Base-by-base conservation (phyloP, 345 rosid species). In the Cochlearia excelsa region DNA sequence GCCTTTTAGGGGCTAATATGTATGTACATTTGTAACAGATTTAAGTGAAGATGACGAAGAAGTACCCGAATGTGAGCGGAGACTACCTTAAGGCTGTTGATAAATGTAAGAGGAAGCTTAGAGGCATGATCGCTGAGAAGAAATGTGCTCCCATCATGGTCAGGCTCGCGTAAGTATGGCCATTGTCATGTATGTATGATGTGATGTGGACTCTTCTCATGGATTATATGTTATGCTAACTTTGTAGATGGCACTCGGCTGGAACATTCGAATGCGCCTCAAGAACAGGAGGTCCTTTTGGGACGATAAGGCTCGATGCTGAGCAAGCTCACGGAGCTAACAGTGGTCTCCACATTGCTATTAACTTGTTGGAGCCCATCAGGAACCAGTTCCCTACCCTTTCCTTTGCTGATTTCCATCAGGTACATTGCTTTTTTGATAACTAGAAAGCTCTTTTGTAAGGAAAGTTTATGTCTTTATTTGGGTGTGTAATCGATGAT, bases 121-220 rank as follows among this genome's bases (percentile, higher is more conserved):
- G 95, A 54, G 97, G 87, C 9, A 33, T 87, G 65, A 87, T 87
- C 74, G 77, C 97, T 47, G 45, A 37, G 64, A 87, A 82, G 81
- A 79, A 80, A 67, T 87, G 95, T 58, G 95, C 95, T 70, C 97
- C 97, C 1, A 83, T 87, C 73, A 87, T 87, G 96, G 91, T 91
- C 54, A 89, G 98, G 56, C 69, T 87, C 46, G 98, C 98, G 94
- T 91, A 80, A 34, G 83, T 63, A 51, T 50, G 16, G 28, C 6
- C 7, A 23, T 4, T 9, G 4, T 0, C 4, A 23, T 3, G 50
- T 50, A 5, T 29, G 0, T 29, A 1, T n/a, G 34, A 30, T 58
- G 3, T 9, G 53, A 16, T 16, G 23, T 16, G 23, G 23, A 16
- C 4, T 2, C 26, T 46, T 62, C 53, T 9, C 16, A 49, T 33